Percentiles rank a stretch among this genome's conserved stretches.
These are phyloP conservation scores for Globisporangium cylindrosporum DNA, from an alignment of 352 stramenopile genomes.

Conservation along the genomic window DNA sequence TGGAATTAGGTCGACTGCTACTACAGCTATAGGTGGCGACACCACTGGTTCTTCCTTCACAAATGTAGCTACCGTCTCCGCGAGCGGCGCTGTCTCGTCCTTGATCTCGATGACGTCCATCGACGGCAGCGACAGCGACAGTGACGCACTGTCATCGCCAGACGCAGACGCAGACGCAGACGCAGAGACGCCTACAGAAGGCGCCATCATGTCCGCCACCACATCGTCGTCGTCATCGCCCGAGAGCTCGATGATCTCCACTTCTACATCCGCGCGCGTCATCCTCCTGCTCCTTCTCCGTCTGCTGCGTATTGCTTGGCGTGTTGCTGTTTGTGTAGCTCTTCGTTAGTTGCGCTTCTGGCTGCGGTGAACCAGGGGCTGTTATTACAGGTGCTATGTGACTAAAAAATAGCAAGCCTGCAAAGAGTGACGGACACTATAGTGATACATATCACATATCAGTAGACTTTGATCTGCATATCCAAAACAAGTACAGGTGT, in stretches of 20 bases:
- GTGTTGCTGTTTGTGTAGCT: not conserved
- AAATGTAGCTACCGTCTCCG: not conserved
- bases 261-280: not conserved
- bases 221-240: not conserved
- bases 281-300: not conserved
- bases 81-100: not conserved
- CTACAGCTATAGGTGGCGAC: too few relatives aligned
- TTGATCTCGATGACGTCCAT: conserved; percentile 11
- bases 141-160: not conserved
- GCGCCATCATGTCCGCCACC: not conserved
- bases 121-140: not conserved
- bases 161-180: not conserved
- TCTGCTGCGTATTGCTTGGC: not conserved
- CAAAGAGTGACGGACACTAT: not conserved
- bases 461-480: not conserved
- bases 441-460: not conserved
- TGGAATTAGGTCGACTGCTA: not conserved
- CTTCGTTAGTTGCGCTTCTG: not conserved
- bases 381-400: not conserved
- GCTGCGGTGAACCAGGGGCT: not conserved
- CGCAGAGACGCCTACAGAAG: not conserved
- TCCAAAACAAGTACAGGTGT: not conserved
- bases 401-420: not conserved
- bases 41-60: not conserved
- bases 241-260: conserved; percentile 10